Percentiles rank a stretch among this genome's conserved stretches.
Evolutionary conservation across 208 protist genomes (phyloP).

Genomic region (Leishmania tropica): DNA sequence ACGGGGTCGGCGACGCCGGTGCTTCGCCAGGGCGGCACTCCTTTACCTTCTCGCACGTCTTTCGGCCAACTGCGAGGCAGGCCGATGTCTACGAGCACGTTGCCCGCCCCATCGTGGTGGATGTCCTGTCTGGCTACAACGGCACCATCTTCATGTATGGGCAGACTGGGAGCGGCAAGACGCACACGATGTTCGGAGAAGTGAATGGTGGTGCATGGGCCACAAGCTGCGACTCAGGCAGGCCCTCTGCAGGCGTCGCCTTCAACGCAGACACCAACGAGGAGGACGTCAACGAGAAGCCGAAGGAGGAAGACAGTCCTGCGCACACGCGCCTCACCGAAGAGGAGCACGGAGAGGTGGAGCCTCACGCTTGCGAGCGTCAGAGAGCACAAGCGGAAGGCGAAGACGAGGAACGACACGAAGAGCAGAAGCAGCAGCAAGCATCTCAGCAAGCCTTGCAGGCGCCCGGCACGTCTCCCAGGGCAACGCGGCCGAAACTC

Average conservation of each 20-base stretch:
- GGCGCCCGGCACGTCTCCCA: neutral
- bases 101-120: constrained; percentile 85
- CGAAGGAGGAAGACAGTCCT: neutral
- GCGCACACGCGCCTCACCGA: neutral
- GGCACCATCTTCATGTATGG: constrained; percentile 92
- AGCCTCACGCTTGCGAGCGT: neutral
- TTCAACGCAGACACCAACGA: neutral
- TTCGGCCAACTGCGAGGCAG: constrained; percentile 56
- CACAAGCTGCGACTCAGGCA: neutral
- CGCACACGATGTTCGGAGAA: constrained; percentile 89
- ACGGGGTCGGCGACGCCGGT: neutral
- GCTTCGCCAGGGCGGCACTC: constrained; percentile 20
- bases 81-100: constrained; percentile 82
- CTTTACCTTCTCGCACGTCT: constrained; percentile 76
- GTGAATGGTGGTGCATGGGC: constrained; percentile 29
- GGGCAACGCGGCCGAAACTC: neutral
- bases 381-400: neutral
- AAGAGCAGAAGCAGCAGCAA: constrained; percentile 2
- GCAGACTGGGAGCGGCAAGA: constrained; percentile 92
- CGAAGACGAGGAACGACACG: constrained; percentile 2
- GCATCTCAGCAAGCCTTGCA: neutral
- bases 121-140: constrained; percentile 92
- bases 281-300: neutral
- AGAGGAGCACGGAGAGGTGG: neutral
- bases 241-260: neutral